Percentiles rank a stretch among this genome's conserved stretches.
Conservation (phyloP, 164 flowering plant genomes). For the Nymphaea thermarum region DNA sequence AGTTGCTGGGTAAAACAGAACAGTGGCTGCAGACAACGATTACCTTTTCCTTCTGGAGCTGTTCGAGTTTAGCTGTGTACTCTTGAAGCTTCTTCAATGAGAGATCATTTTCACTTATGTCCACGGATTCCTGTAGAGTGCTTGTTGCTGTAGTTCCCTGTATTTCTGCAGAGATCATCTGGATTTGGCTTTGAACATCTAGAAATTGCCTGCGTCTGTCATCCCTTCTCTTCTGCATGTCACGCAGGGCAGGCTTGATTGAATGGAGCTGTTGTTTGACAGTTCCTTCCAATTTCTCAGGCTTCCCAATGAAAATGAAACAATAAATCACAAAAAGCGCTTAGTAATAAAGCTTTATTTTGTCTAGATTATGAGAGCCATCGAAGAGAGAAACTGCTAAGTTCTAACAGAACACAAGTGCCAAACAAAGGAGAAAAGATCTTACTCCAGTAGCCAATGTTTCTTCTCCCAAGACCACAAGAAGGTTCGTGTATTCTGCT, state of each 20-base stretch:
- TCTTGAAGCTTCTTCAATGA: slow-evolving; percentile 80
- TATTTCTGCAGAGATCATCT: slow-evolving; percentile 70
- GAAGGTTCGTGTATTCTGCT: slow-evolving; percentile 74
- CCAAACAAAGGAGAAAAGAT: background rate
- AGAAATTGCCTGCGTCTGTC: slow-evolving; percentile 68
- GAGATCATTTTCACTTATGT: slow-evolving; percentile 63
- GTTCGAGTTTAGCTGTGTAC: slow-evolving; percentile 58
- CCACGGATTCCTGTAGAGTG: slow-evolving; percentile 24
- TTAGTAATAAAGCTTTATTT: too few relatives aligned
- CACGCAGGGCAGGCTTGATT: slow-evolving; percentile 68
- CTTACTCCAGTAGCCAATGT: slow-evolving; percentile 73
- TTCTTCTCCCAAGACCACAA: slow-evolving; percentile 71
- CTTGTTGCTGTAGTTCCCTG: slow-evolving; percentile 42
- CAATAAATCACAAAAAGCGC: background rate
- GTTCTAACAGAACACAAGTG: background rate
- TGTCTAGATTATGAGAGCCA: too few relatives aligned
- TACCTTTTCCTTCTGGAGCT: slow-evolving; percentile 84
- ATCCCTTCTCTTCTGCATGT: slow-evolving; percentile 68
- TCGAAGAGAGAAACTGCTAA: too few relatives aligned
- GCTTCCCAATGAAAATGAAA: slow-evolving; percentile 22
- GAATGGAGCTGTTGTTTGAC: slow-evolving; percentile 78
- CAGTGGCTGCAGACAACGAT: background rate
- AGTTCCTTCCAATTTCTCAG: slow-evolving; percentile 69
- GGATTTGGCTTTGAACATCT: slow-evolving; percentile 59
- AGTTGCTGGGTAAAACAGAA: background rate